These are phyloP conservation scores for Rhynchosporium agropyri DNA, from an alignment of 2,329 filamentous ascomycete genomes.

Conservation along the genomic window DNA sequence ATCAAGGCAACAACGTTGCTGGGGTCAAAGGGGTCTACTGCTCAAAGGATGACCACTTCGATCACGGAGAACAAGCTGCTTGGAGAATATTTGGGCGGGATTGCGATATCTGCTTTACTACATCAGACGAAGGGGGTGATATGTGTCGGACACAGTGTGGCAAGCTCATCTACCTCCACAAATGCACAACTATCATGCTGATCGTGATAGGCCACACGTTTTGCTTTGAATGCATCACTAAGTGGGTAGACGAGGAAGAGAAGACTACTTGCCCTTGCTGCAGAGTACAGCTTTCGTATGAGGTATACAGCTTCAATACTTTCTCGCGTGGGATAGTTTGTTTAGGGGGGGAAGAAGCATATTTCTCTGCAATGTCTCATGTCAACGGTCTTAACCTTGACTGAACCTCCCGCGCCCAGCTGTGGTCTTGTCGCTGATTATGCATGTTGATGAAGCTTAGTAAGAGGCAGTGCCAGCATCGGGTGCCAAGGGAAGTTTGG, in stretches of 20 bases:
- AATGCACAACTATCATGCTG: background rate
- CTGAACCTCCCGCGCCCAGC: background rate
- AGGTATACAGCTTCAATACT: background rate
- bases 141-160: background rate
- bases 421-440: background rate
- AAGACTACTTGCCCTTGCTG: background rate
- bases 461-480: background rate
- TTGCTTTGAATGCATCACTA: background rate
- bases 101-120: background rate
- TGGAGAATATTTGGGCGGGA: background rate
- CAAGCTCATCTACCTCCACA: background rate
- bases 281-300: conserved; percentile 2
- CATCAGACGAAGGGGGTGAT: background rate
- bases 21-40: background rate
- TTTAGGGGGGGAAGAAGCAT: background rate
- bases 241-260: background rate
- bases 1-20: background rate
- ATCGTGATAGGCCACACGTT: conserved; percentile 1
- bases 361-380: background rate
- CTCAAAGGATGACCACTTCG: background rate
- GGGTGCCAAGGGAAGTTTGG: background rate
- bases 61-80: background rate
- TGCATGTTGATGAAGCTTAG: background rate
- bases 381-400: background rate
- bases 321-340: conserved; percentile 2